These are phyloP conservation scores for Calonectria fujianensis DNA, from an alignment of 2,329 filamentous ascomycete species.

Conservation along the genomic window DNA sequence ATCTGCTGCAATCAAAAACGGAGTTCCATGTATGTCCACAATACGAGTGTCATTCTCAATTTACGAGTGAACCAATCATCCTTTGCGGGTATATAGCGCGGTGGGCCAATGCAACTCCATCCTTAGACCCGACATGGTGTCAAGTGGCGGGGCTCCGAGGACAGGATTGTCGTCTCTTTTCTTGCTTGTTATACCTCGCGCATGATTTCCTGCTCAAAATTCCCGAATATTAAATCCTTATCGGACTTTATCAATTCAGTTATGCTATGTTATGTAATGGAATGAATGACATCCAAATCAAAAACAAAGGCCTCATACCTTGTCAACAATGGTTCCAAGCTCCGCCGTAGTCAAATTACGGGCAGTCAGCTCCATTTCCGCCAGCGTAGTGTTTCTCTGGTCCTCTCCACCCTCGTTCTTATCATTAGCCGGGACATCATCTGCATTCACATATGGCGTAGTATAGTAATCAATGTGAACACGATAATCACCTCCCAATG, in stretches of 20 bases:
- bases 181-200: background rate
- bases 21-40: background rate
- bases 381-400: conserved; percentile 31
- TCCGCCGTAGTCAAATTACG: conserved; percentile 26
- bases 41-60: background rate
- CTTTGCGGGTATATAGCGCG: background rate
- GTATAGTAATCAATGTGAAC: conserved; percentile 31
- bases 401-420: conserved; percentile 7
- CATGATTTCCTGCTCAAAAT: background rate
- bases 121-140: background rate
- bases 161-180: background rate
- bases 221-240: background rate
- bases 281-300: background rate
- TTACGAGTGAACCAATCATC: conserved; percentile 9
- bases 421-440: background rate
- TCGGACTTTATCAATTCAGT: background rate
- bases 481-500: conserved; percentile 23
- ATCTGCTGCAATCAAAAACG: background rate
- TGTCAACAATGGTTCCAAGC: conserved; percentile 7
- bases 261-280: background rate
- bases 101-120: background rate
- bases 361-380: conserved; percentile 27
- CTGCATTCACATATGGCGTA: conserved; percentile 2
- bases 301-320: background rate
- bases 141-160: background rate